These are phyloP conservation scores for Nakazawaea ambrosiae DNA, from an alignment of 805 yeast species.

Conservation along the genomic window DNA sequence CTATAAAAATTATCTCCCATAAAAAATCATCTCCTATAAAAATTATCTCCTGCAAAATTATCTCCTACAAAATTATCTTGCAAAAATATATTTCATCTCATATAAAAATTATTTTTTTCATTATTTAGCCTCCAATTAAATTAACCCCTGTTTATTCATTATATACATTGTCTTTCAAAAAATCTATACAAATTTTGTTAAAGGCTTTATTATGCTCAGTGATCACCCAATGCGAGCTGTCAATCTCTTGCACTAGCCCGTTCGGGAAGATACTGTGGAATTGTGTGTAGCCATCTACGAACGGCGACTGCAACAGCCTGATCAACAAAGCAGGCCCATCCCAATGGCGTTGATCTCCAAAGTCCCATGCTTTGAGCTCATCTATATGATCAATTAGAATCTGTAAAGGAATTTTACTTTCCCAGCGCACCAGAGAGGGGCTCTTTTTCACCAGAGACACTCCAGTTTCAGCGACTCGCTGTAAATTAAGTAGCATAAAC, in stretches of 20 bases:
- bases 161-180: no score
- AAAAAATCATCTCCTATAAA: no score
- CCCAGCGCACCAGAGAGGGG: not conserved
- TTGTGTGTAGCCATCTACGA: constrained; percentile 18
- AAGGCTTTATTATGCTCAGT: constrained; percentile 77
- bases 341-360: constrained; percentile 40
- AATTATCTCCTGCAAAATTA: no score
- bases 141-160: no score
- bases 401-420: constrained; percentile 61
- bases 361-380: constrained; percentile 66
- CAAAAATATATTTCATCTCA: no score
- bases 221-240: constrained; percentile 89
- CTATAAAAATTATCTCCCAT: no score
- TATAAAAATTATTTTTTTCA: not conserved
- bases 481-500: constrained; percentile 66
- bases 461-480: no score
- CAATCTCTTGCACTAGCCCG: constrained; percentile 60
- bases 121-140: not conserved
- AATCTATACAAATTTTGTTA: constrained; percentile 50
- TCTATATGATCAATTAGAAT: constrained; percentile 56
- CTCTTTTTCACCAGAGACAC: no score
- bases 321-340: constrained; percentile 69
- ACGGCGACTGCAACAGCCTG: constrained; percentile 60
- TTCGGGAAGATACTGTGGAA: constrained; percentile 44
- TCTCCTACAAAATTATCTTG: no score